phyloP scores from a whole-genome alignment of 352 stramenopile genomes.

The Globisporangium parvum region DNA sequence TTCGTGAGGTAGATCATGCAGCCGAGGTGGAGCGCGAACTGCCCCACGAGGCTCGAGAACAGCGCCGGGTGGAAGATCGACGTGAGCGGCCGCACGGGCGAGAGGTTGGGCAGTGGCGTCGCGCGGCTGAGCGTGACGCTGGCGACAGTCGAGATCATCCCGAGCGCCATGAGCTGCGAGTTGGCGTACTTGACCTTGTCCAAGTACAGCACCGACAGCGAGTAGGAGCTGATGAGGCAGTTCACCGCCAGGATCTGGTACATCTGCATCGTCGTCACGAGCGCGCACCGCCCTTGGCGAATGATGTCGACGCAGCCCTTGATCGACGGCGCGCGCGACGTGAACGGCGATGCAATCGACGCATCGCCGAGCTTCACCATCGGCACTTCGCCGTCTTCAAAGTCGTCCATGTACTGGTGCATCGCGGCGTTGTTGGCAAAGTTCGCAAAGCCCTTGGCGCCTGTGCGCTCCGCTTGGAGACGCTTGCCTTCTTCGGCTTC shows the following conservation, averaged over 20 bases:
- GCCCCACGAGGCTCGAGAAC: constrained; percentile 92
- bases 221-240: constrained; percentile 97
- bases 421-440: constrained; percentile 86
- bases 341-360: constrained; percentile 99
- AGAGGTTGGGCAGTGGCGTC: constrained; percentile 93
- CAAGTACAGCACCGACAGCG: constrained; percentile 97
- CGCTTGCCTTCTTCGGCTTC: constrained; percentile 71
- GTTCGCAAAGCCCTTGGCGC: constrained; percentile 78
- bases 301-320: constrained; percentile 94
- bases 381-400: constrained; percentile 88
- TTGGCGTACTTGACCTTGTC: constrained; percentile 99
- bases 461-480: constrained; percentile 58
- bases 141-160: constrained; percentile 82
- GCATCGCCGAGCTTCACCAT: constrained; percentile 99
- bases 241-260: constrained; percentile 99
- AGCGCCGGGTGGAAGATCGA: constrained; percentile 95
- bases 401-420: constrained; percentile 88
- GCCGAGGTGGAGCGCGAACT: constrained; percentile 95
- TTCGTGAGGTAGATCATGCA: constrained; percentile 92
- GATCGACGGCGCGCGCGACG: constrained; percentile 90
- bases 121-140: constrained; percentile 87
- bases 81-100: constrained; percentile 87
- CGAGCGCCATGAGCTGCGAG: constrained; percentile 90
- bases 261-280: constrained; percentile 99
- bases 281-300: constrained; percentile 96